These are phyloP conservation scores for Auxenochlorella pyrenoidosa DNA, from an alignment of 139 green algal species.

Conservation along the genomic window DNA sequence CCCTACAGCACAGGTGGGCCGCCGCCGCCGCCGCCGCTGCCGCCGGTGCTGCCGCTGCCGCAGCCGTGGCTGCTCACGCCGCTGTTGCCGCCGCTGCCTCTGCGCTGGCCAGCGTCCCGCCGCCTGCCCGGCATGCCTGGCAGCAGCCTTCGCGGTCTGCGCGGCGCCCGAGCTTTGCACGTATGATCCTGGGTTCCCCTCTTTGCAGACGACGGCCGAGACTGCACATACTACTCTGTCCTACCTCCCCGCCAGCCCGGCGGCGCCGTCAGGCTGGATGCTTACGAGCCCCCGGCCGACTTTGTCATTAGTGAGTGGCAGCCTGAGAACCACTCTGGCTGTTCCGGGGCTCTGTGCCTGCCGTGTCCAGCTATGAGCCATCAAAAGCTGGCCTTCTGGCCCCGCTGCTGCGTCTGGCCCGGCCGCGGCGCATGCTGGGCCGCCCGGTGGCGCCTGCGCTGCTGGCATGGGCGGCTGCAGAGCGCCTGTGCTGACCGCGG, in stretches of 20 bases:
- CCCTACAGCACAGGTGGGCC: slow-evolving; percentile 74
- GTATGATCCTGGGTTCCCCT: no score
- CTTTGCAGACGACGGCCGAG: slow-evolving; percentile 49
- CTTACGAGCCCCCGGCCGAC: slow-evolving; percentile 35
- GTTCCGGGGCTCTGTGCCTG: no score
- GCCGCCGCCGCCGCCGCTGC: no score
- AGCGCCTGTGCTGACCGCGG: no score
- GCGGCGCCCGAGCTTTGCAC: no score
- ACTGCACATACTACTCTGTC: slow-evolving; percentile 90
- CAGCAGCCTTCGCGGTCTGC: no score
- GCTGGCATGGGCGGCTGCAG: no score
- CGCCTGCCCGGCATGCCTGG: not conserved
- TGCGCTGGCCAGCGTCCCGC: not conserved
- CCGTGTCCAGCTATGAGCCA: not conserved
- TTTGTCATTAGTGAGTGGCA: slow-evolving; percentile 42
- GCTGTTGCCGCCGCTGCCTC: not conserved
- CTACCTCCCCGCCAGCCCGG: not conserved
- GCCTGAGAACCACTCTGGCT: no score
- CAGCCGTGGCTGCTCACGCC: no score
- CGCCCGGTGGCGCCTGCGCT: not conserved
- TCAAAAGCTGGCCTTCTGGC: not conserved
- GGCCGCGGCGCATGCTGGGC: not conserved
- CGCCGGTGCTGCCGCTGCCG: not conserved
- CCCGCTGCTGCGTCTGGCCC: not conserved
- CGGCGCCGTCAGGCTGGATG: slow-evolving; percentile 10